Evolutionary conservation across 306 rosid genomes (phyloP).

Genomic region (Abrus pulchellus): DNA sequence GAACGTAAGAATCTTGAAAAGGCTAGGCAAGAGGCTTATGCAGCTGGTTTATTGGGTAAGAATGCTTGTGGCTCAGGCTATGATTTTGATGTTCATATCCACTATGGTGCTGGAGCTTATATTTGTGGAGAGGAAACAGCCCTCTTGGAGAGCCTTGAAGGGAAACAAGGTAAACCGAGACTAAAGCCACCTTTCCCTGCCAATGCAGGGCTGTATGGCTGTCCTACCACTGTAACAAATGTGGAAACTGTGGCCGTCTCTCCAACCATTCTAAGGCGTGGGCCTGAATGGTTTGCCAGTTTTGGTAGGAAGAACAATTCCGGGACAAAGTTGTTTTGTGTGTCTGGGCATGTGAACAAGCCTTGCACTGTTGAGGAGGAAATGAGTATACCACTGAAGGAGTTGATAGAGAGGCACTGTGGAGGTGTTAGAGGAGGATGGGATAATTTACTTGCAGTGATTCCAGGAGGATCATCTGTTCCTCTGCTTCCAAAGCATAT

Average conservation of each 20-base stretch:
- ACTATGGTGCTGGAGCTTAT: conserved; percentile 98
- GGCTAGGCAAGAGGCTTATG: conserved; percentile 94
- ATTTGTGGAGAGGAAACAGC: conserved; percentile 99
- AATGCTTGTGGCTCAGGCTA: conserved; percentile 99
- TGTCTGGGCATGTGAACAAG: conserved; percentile 97
- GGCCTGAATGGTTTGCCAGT: conserved; percentile 99
- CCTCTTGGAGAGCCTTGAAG: conserved; percentile 98
- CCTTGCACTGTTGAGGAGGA: conserved; percentile 99
- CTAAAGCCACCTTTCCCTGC: conserved; percentile 99
- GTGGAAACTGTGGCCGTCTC: conserved; percentile 99
- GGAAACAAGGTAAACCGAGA: conserved; percentile 99
- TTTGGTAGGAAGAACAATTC: conserved; percentile 98
- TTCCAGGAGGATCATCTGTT: conserved; percentile 99
- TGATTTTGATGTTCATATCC: conserved; percentile 97
- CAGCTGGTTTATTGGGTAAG: conserved; percentile 90
- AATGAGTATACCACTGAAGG: conserved; percentile 96
- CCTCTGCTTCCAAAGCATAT: conserved; percentile 88
- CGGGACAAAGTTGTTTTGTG: conserved; percentile 90
- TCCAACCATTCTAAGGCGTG: conserved; percentile 96
- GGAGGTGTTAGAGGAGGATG: conserved; percentile 99
- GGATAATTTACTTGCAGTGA: conserved; percentile 94
- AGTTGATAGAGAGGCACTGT: conserved; percentile 97
- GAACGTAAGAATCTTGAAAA: conserved; percentile 87
- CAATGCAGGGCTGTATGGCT: conserved; percentile 96
- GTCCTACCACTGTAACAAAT: conserved; percentile 97